A percentile compares a stretch with the other conserved stretches of the same genome.
phyloP scores from a whole-genome alignment of 768 basidiomycete species.

The Xerocomellus intermedius region DNA sequence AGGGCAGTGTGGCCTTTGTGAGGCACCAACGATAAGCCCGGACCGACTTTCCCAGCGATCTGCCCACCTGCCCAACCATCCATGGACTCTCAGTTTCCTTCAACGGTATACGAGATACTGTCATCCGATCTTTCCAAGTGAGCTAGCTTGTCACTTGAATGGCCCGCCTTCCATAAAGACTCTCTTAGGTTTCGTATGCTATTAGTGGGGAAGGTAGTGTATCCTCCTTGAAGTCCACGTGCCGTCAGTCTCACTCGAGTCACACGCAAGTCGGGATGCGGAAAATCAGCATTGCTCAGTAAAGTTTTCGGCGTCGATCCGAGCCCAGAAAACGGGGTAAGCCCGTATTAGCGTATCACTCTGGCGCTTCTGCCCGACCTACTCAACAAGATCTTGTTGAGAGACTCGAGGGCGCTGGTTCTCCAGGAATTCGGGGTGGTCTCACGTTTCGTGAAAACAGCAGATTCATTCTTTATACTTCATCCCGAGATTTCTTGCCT shows the following conservation, averaged over 20 bases:
- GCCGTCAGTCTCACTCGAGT: not conserved
- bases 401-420: not conserved
- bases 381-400: not conserved
- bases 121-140: not conserved
- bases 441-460: not conserved
- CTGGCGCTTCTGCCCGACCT: not conserved
- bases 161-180: not conserved
- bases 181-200: constrained; percentile 1
- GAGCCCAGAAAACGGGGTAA: not conserved
- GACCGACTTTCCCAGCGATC: too few relatives aligned
- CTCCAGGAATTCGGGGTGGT: not conserved
- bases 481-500: not conserved
- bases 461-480: constrained; percentile 6
- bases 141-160: not conserved
- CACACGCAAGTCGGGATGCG: not conserved
- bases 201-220: constrained; percentile 5
- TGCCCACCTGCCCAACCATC: not conserved
- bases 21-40: too few relatives aligned
- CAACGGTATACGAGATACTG: not conserved
- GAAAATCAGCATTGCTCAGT: constrained; percentile 2
- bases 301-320: constrained; percentile 4
- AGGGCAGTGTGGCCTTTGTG: not conserved
- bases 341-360: not conserved
- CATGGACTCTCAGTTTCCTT: not conserved
- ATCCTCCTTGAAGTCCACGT: not conserved